phyloP scores from a whole-genome alignment of 2,329 filamentous ascomycete species.

The Fusarium abutilonis region DNA sequence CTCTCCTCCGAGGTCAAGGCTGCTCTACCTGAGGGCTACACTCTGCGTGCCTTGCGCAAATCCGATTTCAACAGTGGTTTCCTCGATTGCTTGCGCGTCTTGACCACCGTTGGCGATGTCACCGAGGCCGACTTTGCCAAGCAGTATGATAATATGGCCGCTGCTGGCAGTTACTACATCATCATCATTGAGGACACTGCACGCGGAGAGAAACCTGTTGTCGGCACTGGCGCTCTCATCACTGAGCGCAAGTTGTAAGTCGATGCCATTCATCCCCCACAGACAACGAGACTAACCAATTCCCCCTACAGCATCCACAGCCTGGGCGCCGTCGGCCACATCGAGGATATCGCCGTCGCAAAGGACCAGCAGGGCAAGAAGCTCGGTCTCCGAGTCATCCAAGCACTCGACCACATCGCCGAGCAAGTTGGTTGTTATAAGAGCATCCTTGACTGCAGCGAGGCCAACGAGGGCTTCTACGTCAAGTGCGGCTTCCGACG shows the following conservation, averaged over 20 bases:
- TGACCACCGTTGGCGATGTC: slow-evolving; percentile 93
- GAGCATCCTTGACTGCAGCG: slow-evolving; percentile 95
- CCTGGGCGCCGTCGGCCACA: slow-evolving; percentile 87
- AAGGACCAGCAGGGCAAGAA: slow-evolving; percentile 98
- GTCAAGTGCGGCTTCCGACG: slow-evolving; percentile 96
- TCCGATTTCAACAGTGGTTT: slow-evolving; percentile 84
- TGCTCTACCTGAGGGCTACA: slow-evolving; percentile 82
- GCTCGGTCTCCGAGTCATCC: slow-evolving; percentile 89
- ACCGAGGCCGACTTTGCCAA: slow-evolving; percentile 76
- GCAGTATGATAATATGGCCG: slow-evolving; percentile 83
- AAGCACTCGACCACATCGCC: slow-evolving; percentile 89
- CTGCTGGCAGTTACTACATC: slow-evolving; percentile 83
- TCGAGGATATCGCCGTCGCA: slow-evolving; percentile 96
- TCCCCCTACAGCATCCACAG: slow-evolving; percentile 72
- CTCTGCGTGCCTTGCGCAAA: slow-evolving; percentile 79
- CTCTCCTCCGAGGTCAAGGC: slow-evolving; percentile 79
- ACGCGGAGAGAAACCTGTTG: slow-evolving; percentile 68
- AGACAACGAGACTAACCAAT: slow-evolving; percentile 29
- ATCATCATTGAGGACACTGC: slow-evolving; percentile 82
- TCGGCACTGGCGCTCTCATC: slow-evolving; percentile 90
- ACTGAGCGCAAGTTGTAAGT: slow-evolving; percentile 93
- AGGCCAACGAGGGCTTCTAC: slow-evolving; percentile 97
- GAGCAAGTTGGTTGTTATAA: slow-evolving; percentile 94
- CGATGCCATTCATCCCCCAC: background rate
- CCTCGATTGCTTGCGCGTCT: slow-evolving; percentile 87